Base-by-base conservation (phyloP, 1,284 basidiomycete species). In the Trametes pubescens region DNA sequence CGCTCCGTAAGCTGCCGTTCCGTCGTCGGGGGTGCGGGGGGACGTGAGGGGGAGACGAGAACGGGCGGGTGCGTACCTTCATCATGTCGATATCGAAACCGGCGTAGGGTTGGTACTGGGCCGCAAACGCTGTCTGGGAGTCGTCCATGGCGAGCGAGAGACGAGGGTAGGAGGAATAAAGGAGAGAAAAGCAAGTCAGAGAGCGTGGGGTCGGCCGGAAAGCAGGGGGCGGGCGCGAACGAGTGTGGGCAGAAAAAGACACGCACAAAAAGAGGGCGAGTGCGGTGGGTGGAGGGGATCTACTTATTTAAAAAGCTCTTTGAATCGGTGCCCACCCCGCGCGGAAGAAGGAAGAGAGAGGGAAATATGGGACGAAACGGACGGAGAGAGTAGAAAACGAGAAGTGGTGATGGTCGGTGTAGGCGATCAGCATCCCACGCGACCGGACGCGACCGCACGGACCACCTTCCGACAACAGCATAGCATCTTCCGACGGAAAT, bases 51-150 rank as follows among this genome's bases (percentile, higher is more conserved):
- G 26, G 8, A 46, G 13, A 10, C 24, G 34, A 22, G 49, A 47
- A 48, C 64, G 48, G 59, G 6, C 35, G 48, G 37, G 54, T 22
- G 48, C 82, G 46, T 57, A 90, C 91, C 89, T 93, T 93, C 89
- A 92, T 92, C 91, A 93, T 92, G 78, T 93, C 91, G 84, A 92
- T 81, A 74, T 93, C 91, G 79, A 92, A 90, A 61, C 74, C 76
- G 49, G 64, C 21, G 81, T 90, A 91, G 68, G 82, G 77, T 69
- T 84, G 81, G 76, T 91, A 91, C 73, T 87, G 88, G 63, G 79
- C 78, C 68, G 86, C 84, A 75, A 90, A 91, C 64, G 84, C 82
- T 77, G 89, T 80, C 77, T 91, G 89, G 63, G 84, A 74, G 81
- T 91, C 90, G 82, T 91, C 89, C 89, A 91, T 91, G 72, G 76